Evolutionary conservation across 768 basidiomycete genomes (phyloP).

Genomic region (Punctularia strigosozonata): DNA sequence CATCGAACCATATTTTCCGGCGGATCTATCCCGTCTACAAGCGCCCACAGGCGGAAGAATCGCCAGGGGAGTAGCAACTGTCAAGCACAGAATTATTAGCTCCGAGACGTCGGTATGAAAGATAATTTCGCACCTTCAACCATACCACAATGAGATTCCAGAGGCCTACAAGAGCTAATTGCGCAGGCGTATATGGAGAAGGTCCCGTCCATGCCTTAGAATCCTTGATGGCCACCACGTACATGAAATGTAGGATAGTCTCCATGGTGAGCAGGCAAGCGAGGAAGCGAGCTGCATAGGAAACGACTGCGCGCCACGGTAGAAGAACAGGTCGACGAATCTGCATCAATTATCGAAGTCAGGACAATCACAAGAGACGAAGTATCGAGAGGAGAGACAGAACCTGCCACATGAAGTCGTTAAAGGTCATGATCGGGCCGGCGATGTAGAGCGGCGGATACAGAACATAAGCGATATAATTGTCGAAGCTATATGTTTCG

Average conservation of each 20-base stretch:
- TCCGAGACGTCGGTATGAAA: neutral
- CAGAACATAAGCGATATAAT: conserved; percentile 76
- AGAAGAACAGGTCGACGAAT: conserved; percentile 47
- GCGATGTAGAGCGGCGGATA: conserved; percentile 94
- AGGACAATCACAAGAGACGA: neutral
- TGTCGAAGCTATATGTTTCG: conserved; percentile 51
- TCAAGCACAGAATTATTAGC: neutral
- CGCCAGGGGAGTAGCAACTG: conserved; percentile 93
- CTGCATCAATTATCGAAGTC: conserved; percentile 23
- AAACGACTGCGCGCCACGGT: conserved; percentile 22
- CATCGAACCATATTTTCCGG: conserved; percentile 99
- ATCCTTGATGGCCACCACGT: conserved; percentile 94
- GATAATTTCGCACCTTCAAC: conserved; percentile 67
- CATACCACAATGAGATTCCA: conserved; percentile 96
- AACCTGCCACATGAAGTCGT: conserved; percentile 95
- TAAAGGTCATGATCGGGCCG: conserved; percentile 93
- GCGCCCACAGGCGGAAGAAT: conserved; percentile 92
- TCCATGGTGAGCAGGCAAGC: conserved; percentile 78
- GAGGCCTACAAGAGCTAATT: conserved; percentile 88
- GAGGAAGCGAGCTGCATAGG: conserved; percentile 65
- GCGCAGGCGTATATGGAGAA: conserved; percentile 62
- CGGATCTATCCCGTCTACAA: conserved; percentile 79
- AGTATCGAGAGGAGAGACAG: conserved; percentile 10
- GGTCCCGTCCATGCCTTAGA: conserved; percentile 68
- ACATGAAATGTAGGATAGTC: conserved; percentile 85